Conservation (phyloP, 2,329 filamentous ascomycete species). For the Phyllosticta paracitricarpa region DNA sequence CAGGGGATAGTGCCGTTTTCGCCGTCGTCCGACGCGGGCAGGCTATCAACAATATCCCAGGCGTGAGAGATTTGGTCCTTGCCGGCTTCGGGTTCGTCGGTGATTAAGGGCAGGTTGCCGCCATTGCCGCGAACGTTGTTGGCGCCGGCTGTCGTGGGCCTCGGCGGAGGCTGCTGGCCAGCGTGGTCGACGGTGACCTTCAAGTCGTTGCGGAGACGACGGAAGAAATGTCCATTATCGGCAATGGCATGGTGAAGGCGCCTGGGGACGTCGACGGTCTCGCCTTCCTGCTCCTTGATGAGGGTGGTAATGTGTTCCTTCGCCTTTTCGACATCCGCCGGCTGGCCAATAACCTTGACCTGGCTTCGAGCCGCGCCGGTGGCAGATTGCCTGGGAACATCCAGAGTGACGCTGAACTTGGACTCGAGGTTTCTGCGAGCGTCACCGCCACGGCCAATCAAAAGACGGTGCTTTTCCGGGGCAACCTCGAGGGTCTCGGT, state of each 20-base stretch:
- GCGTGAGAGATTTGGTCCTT: conserved; percentile 57
- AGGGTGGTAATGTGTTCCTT: conserved; percentile 74
- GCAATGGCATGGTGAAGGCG: conserved; percentile 74
- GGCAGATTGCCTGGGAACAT: conserved; percentile 69
- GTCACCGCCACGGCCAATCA: conserved; percentile 89
- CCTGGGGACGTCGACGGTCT: conserved; percentile 75
- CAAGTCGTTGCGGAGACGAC: conserved; percentile 73
- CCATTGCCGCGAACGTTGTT: conserved; percentile 41
- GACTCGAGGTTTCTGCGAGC: conserved; percentile 75
- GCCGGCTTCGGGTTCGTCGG: conserved; percentile 59
- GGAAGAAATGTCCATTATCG: conserved; percentile 90
- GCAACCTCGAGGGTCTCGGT: conserved; percentile 73
- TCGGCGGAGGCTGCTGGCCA: conserved; percentile 65
- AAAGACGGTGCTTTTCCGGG: conserved; percentile 75
- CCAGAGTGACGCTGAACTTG: conserved; percentile 75
- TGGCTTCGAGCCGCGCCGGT: conserved; percentile 67
- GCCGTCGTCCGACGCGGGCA: conserved; percentile 41
- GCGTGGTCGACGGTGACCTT: conserved; percentile 88
- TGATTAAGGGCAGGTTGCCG: conserved; percentile 75
- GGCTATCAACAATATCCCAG: conserved; percentile 71
- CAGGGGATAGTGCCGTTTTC: conserved; percentile 62
- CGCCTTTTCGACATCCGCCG: conserved; percentile 70
- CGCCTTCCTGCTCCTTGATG: conserved; percentile 77
- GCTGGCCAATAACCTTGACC: conserved; percentile 74
- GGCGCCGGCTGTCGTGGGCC: conserved; percentile 45